Evolutionary conservation across 2,329 filamentous ascomycete species (phyloP).

Genomic region (Pseudogymnoascus sp.): DNA sequence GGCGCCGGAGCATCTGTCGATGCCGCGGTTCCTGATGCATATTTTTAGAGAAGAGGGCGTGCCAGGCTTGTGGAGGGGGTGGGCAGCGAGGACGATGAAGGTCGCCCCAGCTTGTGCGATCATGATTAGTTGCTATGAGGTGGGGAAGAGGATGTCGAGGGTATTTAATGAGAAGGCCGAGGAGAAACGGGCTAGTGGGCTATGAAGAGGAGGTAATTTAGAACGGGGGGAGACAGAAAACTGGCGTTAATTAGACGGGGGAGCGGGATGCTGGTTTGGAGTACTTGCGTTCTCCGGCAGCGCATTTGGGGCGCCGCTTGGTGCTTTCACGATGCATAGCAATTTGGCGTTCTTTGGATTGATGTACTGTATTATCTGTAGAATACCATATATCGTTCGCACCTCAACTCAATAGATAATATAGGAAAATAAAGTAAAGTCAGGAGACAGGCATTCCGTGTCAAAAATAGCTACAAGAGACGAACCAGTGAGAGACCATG

Average conservation of each 20-base stretch:
- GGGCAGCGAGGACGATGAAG: constrained; percentile 85
- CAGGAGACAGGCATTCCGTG: background rate
- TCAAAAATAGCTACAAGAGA: background rate
- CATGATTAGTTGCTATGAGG: constrained; percentile 97
- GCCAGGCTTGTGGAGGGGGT: constrained; percentile 77
- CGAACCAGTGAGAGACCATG: background rate
- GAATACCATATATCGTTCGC: constrained; percentile 8
- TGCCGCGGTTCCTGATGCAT: constrained; percentile 78
- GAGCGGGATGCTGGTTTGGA: too few relatives aligned
- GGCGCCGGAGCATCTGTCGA: constrained; percentile 65
- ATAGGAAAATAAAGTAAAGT: background rate
- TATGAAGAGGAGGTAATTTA: background rate
- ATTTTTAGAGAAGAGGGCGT: constrained; percentile 82
- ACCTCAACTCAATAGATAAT: background rate
- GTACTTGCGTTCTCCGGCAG: background rate
- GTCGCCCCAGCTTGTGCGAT: constrained; percentile 95
- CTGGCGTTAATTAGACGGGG: background rate
- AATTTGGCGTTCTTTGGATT: background rate
- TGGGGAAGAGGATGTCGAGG: constrained; percentile 82
- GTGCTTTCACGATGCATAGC: background rate
- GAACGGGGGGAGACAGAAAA: background rate
- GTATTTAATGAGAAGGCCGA: constrained; percentile 55
- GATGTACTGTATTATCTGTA: background rate
- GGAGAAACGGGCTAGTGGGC: constrained; percentile 14
- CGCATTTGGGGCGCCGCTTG: background rate